phyloP scores from a whole-genome alignment of 257 asterid genomes.

The Fraxinus quadrangulata region DNA sequence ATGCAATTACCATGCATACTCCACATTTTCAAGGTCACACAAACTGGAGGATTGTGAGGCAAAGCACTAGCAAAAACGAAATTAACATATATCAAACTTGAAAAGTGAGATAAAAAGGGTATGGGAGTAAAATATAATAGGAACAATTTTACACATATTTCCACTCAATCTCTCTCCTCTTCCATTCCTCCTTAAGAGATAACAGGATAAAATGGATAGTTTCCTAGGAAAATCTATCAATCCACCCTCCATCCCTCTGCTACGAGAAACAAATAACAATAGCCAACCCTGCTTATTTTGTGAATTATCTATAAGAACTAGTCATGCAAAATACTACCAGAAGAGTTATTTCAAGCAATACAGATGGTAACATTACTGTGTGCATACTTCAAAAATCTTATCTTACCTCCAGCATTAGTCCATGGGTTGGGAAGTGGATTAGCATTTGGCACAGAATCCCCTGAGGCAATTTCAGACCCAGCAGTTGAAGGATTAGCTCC shows the following conservation, averaged over 20 bases:
- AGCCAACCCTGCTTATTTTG: not conserved
- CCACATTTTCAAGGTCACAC: not conserved
- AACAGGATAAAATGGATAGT: not conserved
- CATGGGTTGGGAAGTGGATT: conserved; percentile 76
- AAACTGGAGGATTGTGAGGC: not conserved
- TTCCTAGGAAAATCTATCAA: not conserved
- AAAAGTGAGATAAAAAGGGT: not conserved
- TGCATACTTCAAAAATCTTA: not conserved
- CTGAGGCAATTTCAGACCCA: conserved; percentile 43
- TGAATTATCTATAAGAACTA: not conserved
- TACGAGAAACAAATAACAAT: not conserved
- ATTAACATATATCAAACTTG: not conserved
- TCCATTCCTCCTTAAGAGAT: not conserved
- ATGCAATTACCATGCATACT: not conserved
- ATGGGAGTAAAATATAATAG: not conserved
- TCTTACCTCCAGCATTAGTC: conserved; percentile 44
- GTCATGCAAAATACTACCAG: not conserved
- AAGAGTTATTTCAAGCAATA: not conserved
- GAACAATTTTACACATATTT: not conserved
- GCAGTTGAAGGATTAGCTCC: conserved; percentile 39
- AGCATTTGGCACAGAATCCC: conserved; percentile 48
- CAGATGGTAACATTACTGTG: not conserved
- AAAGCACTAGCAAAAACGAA: not conserved
- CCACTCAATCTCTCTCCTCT: not conserved
- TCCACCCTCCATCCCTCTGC: not conserved